Conservation (phyloP, 495 filamentous ascomycete genomes). For the Penicillium steckii region DNA sequence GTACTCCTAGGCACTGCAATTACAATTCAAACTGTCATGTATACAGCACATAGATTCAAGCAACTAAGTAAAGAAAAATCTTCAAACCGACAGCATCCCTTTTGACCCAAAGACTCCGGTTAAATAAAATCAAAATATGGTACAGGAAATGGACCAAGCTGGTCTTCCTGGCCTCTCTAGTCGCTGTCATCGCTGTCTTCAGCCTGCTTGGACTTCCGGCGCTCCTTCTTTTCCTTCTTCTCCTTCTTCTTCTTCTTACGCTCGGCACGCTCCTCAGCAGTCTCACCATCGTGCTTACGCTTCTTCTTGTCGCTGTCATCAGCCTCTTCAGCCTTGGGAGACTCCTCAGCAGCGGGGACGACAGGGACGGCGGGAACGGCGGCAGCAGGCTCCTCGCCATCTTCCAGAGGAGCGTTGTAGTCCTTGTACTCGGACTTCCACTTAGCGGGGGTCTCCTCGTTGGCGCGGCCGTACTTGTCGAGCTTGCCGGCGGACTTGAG, state of each 20-base stretch:
- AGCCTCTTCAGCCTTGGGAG: slow-evolving; percentile 35
- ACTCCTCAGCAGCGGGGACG: slow-evolving; percentile 25
- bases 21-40: background rate
- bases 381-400: slow-evolving; percentile 39
- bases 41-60: slow-evolving; percentile 6
- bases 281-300: slow-evolving; percentile 81
- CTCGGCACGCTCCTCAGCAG: slow-evolving; percentile 71
- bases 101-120: slow-evolving; percentile 47
- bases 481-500: slow-evolving; percentile 96
- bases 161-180: slow-evolving; percentile 40
- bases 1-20: too few species aligned
- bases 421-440: slow-evolving; percentile 92
- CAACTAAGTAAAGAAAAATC: slow-evolving; percentile 17
- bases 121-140: slow-evolving; percentile 31
- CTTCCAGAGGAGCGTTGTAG: slow-evolving; percentile 59
- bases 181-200: slow-evolving; percentile 59
- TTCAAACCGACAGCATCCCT: slow-evolving; percentile 37
- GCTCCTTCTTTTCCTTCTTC: slow-evolving; percentile 71
- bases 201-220: slow-evolving; percentile 59
- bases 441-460: slow-evolving; percentile 86
- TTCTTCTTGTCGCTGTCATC: slow-evolving; percentile 61
- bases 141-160: slow-evolving; percentile 42
- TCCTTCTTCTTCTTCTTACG: slow-evolving; percentile 75
- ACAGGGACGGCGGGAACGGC: slow-evolving; percentile 38
- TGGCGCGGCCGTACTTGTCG: slow-evolving; percentile 91